phyloP scores from a whole-genome alignment of 495 filamentous ascomycete genomes.

The Cercophora scortea region DNA sequence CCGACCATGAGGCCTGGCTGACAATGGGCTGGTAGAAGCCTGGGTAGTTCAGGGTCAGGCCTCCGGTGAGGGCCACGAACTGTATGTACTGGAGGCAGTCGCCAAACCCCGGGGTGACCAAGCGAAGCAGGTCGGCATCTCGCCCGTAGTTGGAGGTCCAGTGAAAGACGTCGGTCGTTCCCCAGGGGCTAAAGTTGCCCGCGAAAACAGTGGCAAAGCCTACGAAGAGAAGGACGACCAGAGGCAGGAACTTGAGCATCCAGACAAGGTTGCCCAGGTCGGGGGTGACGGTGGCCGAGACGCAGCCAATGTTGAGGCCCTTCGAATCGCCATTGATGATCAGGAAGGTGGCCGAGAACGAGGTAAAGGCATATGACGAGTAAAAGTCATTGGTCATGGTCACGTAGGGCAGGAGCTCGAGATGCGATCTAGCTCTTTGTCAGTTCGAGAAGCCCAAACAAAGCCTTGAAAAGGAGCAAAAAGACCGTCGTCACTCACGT shows the following conservation, averaged over 20 bases:
- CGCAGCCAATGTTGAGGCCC: constrained; percentile 63
- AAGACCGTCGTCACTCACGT: constrained; percentile 38
- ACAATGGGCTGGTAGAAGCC: constrained; percentile 90
- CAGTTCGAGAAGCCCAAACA: too few species aligned
- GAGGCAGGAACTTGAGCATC: constrained; percentile 69
- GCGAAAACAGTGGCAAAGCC: constrained; percentile 75
- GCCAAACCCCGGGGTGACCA: constrained; percentile 93
- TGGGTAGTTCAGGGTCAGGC: constrained; percentile 79
- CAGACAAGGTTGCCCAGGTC: constrained; percentile 56
- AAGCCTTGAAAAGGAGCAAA: too few species aligned
- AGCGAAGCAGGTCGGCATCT: constrained; percentile 81
- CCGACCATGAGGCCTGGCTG: constrained; percentile 79
- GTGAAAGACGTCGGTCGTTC: constrained; percentile 76
- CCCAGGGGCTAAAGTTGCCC: constrained; percentile 88
- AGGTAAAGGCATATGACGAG: constrained; percentile 77
- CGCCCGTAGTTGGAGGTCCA: constrained; percentile 96
- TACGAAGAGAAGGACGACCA: constrained; percentile 69
- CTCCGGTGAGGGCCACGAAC: constrained; percentile 81
- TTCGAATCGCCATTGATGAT: constrained; percentile 64
- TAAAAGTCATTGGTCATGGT: constrained; percentile 68
- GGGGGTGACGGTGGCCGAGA: constrained; percentile 74
- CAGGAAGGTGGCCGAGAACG: constrained; percentile 59
- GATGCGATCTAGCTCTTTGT: too few species aligned
- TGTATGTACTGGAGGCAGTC: constrained; percentile 98
- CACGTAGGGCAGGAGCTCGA: constrained; percentile 38